A percentile compares a stretch with the other conserved stretches of the same genome.
Conservation (phyloP, 352 stramenopile genomes). For the Phytophthora capsici region DNA sequence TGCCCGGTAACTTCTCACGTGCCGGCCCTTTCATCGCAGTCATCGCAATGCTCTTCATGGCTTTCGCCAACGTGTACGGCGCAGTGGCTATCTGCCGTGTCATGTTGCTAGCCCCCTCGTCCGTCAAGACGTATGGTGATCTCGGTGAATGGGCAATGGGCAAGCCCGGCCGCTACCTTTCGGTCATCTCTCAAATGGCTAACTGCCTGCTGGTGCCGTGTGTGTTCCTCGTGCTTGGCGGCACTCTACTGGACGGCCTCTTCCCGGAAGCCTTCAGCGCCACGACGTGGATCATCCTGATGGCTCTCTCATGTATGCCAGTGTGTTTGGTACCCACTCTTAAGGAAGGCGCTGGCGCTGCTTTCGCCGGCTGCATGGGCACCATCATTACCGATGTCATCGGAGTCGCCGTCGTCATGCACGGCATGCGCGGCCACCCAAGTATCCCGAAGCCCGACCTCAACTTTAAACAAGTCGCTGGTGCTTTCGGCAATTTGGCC, state of each 20-base stretch:
- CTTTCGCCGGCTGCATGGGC: constrained; percentile 48
- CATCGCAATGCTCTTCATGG: constrained; percentile 58
- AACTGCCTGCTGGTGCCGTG: constrained; percentile 50
- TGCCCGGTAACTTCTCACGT: constrained; percentile 58
- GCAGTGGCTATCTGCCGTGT: constrained; percentile 48
- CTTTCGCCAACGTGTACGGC: constrained; percentile 49
- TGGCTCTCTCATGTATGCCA: constrained; percentile 42
- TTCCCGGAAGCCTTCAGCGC: constrained; percentile 47
- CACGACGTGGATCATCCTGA: constrained; percentile 55
- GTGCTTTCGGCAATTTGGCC: constrained; percentile 57
- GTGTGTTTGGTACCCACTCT: constrained; percentile 56
- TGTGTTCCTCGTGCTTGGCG: constrained; percentile 60
- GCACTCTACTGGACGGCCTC: constrained; percentile 44
- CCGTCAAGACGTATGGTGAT: constrained; percentile 58
- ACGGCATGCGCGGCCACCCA: constrained; percentile 50
- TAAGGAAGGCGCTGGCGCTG: constrained; percentile 49
- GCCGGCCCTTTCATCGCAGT: constrained; percentile 44
- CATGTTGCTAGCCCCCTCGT: constrained; percentile 47
- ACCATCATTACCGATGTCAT: constrained; percentile 55
- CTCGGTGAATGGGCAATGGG: constrained; percentile 60
- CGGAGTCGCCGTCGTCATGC: constrained; percentile 41
- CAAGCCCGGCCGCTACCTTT: constrained; percentile 46
- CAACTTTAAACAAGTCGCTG: constrained; percentile 49
- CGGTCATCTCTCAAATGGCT: constrained; percentile 43
- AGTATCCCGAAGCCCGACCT: constrained; percentile 39